phyloP scores from a whole-genome alignment of 352 stramenopile genomes.

The Pythium scleroteichum region DNA sequence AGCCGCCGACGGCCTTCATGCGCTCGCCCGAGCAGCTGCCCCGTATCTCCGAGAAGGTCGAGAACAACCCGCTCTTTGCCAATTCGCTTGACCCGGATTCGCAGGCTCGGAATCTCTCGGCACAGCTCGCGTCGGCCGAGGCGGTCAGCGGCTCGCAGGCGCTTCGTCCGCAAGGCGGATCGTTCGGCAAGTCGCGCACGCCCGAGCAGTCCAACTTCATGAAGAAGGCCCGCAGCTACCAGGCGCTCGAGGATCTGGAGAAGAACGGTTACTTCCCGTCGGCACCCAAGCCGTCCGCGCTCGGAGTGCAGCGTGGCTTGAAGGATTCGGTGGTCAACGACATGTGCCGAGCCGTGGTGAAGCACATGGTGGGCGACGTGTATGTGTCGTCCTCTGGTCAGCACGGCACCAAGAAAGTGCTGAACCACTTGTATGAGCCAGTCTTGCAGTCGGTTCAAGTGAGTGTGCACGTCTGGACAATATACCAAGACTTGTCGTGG shows the following conservation, averaged over 20 bases:
- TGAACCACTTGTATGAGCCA: conserved; percentile 86
- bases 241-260: conserved; percentile 78
- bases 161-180: conserved; percentile 47
- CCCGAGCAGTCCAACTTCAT: conserved; percentile 45
- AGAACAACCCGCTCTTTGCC: conserved; percentile 56
- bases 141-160: conserved; percentile 14
- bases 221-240: conserved; percentile 79
- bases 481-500: not conserved
- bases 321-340: conserved; percentile 89
- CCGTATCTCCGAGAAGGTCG: conserved; percentile 67
- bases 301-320: conserved; percentile 77
- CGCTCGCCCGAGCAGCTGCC: conserved; percentile 55
- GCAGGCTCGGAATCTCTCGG: conserved; percentile 59
- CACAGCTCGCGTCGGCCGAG: conserved; percentile 52
- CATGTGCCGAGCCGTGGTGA: conserved; percentile 85
- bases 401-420: conserved; percentile 70
- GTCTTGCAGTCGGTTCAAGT: conserved; percentile 76
- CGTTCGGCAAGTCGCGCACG: conserved; percentile 49
- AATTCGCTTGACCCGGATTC: conserved; percentile 60
- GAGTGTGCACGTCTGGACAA: not conserved
- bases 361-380: conserved; percentile 88
- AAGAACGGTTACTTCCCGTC: conserved; percentile 84
- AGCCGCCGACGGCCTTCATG: conserved; percentile 23
- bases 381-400: conserved; percentile 74
- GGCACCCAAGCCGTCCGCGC: conserved; percentile 69